phyloP scores from a whole-genome alignment of 768 basidiomycete genomes.

The Leccinum subgranulosum region DNA sequence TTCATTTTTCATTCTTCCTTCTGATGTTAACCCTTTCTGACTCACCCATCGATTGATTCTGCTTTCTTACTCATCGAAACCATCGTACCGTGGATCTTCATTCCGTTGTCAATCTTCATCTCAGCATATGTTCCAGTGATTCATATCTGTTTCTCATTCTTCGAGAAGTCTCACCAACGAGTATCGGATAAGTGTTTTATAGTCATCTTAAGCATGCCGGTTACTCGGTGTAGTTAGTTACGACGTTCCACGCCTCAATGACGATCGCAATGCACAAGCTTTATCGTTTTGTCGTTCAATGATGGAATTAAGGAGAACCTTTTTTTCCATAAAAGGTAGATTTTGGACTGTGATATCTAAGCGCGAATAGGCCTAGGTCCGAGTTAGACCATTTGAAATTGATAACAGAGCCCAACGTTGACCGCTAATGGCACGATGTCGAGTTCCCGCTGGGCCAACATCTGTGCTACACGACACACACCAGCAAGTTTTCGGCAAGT shows the following conservation, averaged over 20 bases:
- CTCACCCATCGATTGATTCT: slow-evolving; percentile 8
- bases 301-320: slow-evolving; percentile 14
- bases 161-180: slow-evolving; percentile 4
- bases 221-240: slow-evolving; percentile 21
- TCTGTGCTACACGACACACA: background rate
- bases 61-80: slow-evolving; percentile 10
- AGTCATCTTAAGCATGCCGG: slow-evolving; percentile 4
- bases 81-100: slow-evolving; percentile 14
- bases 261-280: slow-evolving; percentile 16
- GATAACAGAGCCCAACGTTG: slow-evolving; percentile 12
- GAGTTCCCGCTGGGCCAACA: background rate
- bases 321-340: slow-evolving; percentile 7
- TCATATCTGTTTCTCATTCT: background rate
- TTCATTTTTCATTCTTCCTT: slow-evolving; percentile 2
- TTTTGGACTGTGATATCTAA: background rate
- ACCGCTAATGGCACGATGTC: slow-evolving; percentile 4
- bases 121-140: slow-evolving; percentile 13
- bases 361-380: background rate
- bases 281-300: background rate
- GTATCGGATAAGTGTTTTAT: slow-evolving; percentile 22
- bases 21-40: slow-evolving; percentile 1
- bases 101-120: slow-evolving; percentile 7
- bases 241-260: slow-evolving; percentile 17
- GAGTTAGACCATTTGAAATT: slow-evolving; percentile 24
- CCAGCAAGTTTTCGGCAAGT: background rate